phyloP scores from a whole-genome alignment of 331 rosid genomes.

The Cydonia oblonga region DNA sequence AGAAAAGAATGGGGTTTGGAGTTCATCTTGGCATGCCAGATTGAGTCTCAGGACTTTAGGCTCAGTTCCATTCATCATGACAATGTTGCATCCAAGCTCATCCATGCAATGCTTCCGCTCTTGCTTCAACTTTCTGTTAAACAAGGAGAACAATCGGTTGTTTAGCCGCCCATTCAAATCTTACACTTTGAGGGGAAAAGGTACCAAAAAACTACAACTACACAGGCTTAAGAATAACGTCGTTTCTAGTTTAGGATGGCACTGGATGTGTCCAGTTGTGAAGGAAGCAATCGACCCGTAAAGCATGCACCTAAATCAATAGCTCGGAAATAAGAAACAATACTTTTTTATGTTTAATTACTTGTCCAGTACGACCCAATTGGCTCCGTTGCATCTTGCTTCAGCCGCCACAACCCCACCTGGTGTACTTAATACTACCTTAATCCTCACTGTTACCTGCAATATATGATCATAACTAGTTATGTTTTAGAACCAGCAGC shows the following conservation, averaged over 20 bases:
- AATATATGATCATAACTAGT: slow-evolving; percentile 13
- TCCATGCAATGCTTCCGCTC: slow-evolving; percentile 82
- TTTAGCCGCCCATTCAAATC: neutral
- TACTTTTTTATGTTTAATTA: slow-evolving; percentile 66
- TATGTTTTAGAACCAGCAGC: neutral
- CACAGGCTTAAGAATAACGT: neutral
- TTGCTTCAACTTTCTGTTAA: slow-evolving; percentile 81
- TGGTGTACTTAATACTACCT: slow-evolving; percentile 69
- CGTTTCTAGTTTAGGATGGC: neutral
- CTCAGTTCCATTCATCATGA: slow-evolving; percentile 63
- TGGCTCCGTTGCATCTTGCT: slow-evolving; percentile 73
- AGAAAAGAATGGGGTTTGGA: slow-evolving; percentile 71
- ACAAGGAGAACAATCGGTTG: neutral
- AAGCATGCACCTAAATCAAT: slow-evolving; percentile 14
- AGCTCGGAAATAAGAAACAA: slow-evolving; percentile 55
- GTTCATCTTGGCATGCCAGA: slow-evolving; percentile 56
- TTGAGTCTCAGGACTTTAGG: slow-evolving; percentile 84
- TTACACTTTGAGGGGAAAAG: neutral
- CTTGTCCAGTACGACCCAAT: slow-evolving; percentile 99
- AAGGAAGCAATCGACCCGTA: neutral
- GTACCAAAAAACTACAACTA: neutral
- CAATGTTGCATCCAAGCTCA: slow-evolving; percentile 78
- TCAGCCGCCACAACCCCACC: slow-evolving; percentile 82
- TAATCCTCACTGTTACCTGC: slow-evolving; percentile 85
- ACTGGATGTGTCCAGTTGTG: neutral